These are phyloP conservation scores for Talaromyces thailandensis DNA, from an alignment of 495 filamentous ascomycete genomes.

Conservation along the genomic window DNA sequence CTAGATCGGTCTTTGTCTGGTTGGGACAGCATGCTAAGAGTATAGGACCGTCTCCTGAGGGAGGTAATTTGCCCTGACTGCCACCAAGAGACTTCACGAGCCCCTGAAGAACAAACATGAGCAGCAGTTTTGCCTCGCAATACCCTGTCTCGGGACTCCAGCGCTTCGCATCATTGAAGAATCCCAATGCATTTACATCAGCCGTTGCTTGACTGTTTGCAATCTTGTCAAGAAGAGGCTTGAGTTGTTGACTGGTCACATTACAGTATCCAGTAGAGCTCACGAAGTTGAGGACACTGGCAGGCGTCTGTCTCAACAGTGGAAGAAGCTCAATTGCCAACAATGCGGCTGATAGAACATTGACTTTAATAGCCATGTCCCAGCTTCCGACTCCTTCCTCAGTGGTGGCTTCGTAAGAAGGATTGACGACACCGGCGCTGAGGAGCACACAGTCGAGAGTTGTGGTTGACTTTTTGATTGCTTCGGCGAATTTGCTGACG, in stretches of 20 bases:
- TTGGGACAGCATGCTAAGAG: neutral
- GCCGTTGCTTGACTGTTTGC: neutral
- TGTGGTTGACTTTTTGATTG: neutral
- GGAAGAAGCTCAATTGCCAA: slow-evolving; percentile 1
- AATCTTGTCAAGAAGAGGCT: neutral
- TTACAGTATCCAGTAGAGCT: neutral
- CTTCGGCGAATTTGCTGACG: neutral
- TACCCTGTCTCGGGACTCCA: neutral
- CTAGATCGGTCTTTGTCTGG: neutral
- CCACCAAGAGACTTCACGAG: slow-evolving; percentile 1
- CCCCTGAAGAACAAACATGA: slow-evolving; percentile 4
- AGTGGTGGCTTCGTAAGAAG: neutral
- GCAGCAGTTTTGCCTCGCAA: neutral
- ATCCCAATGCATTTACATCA: neutral
- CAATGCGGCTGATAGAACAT: neutral
- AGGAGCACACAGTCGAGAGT: slow-evolving; percentile 2
- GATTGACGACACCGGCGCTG: neutral
- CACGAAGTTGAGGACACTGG: neutral
- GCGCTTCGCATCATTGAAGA: neutral
- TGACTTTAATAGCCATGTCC: slow-evolving; percentile 4
- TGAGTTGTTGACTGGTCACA: neutral
- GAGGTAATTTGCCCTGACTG: neutral
- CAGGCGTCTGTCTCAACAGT: neutral
- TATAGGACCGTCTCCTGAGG: neutral
- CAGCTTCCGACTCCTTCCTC: neutral